phyloP scores from a whole-genome alignment of 164 flowering plant species.

The Berberis thunbergii region DNA sequence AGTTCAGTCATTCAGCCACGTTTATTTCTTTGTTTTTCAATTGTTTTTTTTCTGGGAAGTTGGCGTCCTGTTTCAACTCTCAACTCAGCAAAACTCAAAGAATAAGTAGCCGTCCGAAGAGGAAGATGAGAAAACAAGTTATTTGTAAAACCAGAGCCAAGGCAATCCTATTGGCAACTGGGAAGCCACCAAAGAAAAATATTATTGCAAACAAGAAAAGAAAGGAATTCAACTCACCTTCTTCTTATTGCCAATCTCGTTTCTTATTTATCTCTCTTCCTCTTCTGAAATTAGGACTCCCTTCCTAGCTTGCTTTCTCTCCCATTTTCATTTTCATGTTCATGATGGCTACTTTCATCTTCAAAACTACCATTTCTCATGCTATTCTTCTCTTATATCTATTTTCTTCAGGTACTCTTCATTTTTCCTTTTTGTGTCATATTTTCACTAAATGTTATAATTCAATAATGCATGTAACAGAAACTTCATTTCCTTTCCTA shows the following conservation, averaged over 20 bases:
- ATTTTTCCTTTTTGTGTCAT: background rate
- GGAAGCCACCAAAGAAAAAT: conserved; percentile 5
- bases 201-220: conserved; percentile 21
- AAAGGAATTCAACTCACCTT: conserved; percentile 15
- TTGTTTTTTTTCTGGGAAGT: too few relatives aligned
- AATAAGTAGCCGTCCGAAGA: conserved; percentile 7
- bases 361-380: conserved; percentile 16
- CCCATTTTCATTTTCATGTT: conserved; percentile 7
- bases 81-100: background rate
- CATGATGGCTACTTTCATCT: conserved; percentile 26
- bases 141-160: background rate
- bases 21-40: too few relatives aligned
- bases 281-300: background rate
- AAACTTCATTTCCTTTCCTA: background rate
- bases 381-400: conserved; percentile 25
- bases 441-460: background rate
- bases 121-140: conserved; percentile 1
- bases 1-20: too few relatives aligned
- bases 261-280: background rate
- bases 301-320: conserved; percentile 5
- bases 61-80: too few relatives aligned
- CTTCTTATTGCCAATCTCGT: background rate
- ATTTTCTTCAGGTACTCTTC: conserved; percentile 34
- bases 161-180: conserved; percentile 6
- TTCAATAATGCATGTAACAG: background rate